These are phyloP conservation scores for Thielaviopsis euricoi DNA, from an alignment of 2,329 filamentous ascomycete species.

Conservation along the genomic window DNA sequence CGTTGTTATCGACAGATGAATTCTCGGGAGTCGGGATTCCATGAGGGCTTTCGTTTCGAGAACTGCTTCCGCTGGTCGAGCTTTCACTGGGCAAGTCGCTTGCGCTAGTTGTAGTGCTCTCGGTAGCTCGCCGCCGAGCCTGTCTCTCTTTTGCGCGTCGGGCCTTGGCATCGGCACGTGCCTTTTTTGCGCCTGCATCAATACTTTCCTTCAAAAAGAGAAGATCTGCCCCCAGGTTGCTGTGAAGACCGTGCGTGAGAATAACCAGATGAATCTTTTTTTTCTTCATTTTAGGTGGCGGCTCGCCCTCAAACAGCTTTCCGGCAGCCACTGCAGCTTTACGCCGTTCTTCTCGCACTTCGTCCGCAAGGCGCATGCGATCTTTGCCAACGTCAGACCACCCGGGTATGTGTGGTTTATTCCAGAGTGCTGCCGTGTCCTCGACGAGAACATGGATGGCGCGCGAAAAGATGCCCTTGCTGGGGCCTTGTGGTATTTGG, in stretches of 20 bases:
- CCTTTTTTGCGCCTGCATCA: conserved; percentile 62
- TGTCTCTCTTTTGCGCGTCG: conserved; percentile 36
- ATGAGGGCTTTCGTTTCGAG: conserved; percentile 11
- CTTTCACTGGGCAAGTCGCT: not conserved
- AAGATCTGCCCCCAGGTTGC: conserved; percentile 93
- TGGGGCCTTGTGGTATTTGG: not conserved
- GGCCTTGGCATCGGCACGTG: conserved; percentile 49
- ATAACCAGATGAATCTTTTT: conserved; percentile 84
- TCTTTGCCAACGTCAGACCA: conserved; percentile 31
- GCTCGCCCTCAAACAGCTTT: conserved; percentile 1
- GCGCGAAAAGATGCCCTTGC: conserved; percentile 66
- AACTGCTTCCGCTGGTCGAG: not conserved
- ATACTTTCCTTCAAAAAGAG: conserved; percentile 95
- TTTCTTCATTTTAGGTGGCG: conserved; percentile 29
- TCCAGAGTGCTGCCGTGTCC: conserved; percentile 82
- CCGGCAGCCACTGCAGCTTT: conserved; percentile 1
- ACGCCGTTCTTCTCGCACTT: conserved; percentile 10
- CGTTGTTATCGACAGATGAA: conserved; percentile 14
- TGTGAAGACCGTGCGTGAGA: conserved; percentile 86
- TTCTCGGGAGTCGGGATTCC: conserved; percentile 12
- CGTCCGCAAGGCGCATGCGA: conserved; percentile 9
- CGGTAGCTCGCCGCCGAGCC: conserved; percentile 12
- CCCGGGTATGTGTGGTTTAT: conserved; percentile 66
- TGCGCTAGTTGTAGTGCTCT: not conserved
- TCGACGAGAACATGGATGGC: conserved; percentile 66